Evolutionary conservation across 2,329 filamentous ascomycete species (phyloP).

Genomic region (Cryphonectria naterciae): DNA sequence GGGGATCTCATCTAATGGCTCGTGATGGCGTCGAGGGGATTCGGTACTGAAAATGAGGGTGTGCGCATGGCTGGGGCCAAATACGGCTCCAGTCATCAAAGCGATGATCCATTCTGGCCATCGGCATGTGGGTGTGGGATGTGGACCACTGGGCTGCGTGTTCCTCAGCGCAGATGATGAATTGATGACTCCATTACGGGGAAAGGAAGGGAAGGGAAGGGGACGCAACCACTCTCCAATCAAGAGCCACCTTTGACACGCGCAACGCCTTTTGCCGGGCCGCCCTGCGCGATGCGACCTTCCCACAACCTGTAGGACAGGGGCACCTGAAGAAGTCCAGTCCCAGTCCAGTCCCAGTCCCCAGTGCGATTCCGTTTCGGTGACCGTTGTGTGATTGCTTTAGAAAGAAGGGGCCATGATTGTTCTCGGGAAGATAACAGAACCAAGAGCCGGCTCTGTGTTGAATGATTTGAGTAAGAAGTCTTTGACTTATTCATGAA

Average conservation of each 20-base stretch:
- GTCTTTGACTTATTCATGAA: neutral
- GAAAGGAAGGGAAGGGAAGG: neutral
- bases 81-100: slow-evolving; percentile 6
- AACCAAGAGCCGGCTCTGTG: neutral
- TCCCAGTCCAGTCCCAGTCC: neutral
- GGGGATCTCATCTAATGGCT: slow-evolving; percentile 1
- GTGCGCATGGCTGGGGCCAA: neutral
- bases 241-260: slow-evolving; percentile 5
- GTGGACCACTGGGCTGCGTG: neutral
- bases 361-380: neutral
- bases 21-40: neutral
- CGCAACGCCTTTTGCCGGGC: neutral
- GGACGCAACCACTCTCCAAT: slow-evolving; percentile 5
- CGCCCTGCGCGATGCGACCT: neutral
- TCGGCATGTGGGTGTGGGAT: neutral
- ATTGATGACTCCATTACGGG: neutral
- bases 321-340: neutral
- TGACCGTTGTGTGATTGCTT: slow-evolving; percentile 5
- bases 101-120: neutral
- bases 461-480: neutral
- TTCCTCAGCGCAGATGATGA: neutral
- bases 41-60: slow-evolving; percentile 5
- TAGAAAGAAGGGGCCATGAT: neutral
- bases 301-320: neutral
- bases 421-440: neutral